Conservation (phyloP, 129 eudicot species). For the Flaveria sonorensis region DNA sequence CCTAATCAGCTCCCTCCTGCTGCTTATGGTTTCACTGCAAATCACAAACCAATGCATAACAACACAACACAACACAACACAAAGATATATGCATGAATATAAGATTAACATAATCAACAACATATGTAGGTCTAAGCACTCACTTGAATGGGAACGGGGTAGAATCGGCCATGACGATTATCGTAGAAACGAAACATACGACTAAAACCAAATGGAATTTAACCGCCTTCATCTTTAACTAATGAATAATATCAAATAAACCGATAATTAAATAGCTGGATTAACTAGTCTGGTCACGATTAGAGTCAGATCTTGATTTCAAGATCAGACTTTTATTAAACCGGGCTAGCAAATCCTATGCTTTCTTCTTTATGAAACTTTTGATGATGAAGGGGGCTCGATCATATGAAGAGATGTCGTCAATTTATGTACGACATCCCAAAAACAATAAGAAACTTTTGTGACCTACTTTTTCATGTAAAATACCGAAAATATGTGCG, state of each 20-base stretch:
- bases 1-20: conserved; percentile 48
- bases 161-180: conserved; percentile 17
- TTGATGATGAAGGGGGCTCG: conserved; percentile 31
- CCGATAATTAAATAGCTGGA: conserved; percentile 27
- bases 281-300: conserved; percentile 38
- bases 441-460: conserved; percentile 16
- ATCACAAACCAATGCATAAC: neutral
- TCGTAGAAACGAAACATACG: conserved; percentile 21
- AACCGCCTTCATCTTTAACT: conserved; percentile 36
- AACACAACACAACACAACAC: conserved; percentile 8
- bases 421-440: conserved; percentile 34
- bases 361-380: conserved; percentile 9
- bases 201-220: conserved; percentile 25
- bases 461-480: neutral
- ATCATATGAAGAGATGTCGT: conserved; percentile 32
- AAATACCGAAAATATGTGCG: conserved; percentile 22
- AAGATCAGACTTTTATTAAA: conserved; percentile 39
- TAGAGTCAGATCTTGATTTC: conserved; percentile 37
- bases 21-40: conserved; percentile 29
- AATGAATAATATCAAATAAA: neutral
- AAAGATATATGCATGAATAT: neutral
- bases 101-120: neutral
- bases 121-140: neutral
- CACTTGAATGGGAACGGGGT: conserved; percentile 14
- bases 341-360: conserved; percentile 42